These are phyloP conservation scores for Cladosporium phlei DNA, from an alignment of 2,329 filamentous ascomycete species.

Conservation along the genomic window DNA sequence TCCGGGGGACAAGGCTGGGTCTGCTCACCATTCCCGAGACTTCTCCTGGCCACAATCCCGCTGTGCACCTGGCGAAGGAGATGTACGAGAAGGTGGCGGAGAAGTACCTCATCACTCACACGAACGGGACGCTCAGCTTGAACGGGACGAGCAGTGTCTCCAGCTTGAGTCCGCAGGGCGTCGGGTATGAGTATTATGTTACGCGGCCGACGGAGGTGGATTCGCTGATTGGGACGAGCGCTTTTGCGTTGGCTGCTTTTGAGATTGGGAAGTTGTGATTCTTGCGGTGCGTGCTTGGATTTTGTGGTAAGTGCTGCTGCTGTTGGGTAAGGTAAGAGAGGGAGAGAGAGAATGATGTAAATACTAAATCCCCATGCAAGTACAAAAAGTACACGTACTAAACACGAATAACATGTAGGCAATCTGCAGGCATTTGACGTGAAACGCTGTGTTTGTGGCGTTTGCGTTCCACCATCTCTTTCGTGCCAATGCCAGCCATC, in stretches of 20 bases:
- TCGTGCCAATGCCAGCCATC: too few relatives aligned
- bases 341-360: too few relatives aligned
- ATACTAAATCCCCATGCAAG: too few relatives aligned
- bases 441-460: too few relatives aligned
- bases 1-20: conserved; percentile 43
- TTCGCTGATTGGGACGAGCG: conserved; percentile 37
- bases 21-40: conserved; percentile 24
- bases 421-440: too few relatives aligned
- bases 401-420: too few relatives aligned
- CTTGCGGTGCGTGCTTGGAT: too few relatives aligned
- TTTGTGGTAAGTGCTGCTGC: too few relatives aligned
- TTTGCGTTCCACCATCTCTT: too few relatives aligned
- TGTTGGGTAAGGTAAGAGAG: too few relatives aligned
- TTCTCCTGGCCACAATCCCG: conserved; percentile 21
- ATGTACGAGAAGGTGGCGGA: conserved; percentile 47
- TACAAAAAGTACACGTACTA: too few relatives aligned
- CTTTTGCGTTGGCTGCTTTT: conserved; percentile 38
- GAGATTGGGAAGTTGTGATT: conserved; percentile 32
- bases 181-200: conserved; percentile 47
- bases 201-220: conserved; percentile 36
- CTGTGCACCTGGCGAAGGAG: conserved; percentile 23
- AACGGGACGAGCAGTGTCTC: conserved; percentile 48
- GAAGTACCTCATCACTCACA: conserved; percentile 40
- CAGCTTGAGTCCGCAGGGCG: conserved; percentile 44
- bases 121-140: conserved; percentile 40